These are phyloP conservation scores for Phialocephala subalpina DNA, from an alignment of 2,329 filamentous ascomycete species.

Conservation along the genomic window DNA sequence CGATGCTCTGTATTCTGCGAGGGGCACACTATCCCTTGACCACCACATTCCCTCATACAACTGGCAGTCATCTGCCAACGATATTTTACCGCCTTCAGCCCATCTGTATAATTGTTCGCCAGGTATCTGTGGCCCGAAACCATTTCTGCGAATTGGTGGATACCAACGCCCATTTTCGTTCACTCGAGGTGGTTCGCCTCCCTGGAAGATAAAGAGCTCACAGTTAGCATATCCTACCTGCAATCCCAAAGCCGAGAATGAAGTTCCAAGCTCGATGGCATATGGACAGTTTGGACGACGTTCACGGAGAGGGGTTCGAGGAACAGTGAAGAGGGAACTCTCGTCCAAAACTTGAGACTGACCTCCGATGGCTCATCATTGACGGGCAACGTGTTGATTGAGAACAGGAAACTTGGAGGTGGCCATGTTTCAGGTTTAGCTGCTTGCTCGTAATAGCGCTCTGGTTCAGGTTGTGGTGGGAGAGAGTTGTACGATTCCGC, in stretches of 20 bases:
- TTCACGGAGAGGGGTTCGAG: no score
- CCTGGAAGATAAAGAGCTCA: conserved; percentile 6
- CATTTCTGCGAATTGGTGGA: conserved; percentile 31
- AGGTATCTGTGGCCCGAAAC: conserved; percentile 29
- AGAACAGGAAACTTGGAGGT: conserved; percentile 46
- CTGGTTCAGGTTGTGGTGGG: conserved; percentile 16
- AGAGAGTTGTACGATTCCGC: conserved; percentile 8
- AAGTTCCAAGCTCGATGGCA: no score
- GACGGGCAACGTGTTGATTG: conserved; percentile 51
- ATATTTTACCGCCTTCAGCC: conserved; percentile 17
- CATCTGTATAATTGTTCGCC: conserved; percentile 39
- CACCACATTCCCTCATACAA: conserved; percentile 10
- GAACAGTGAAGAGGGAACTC: background rate
- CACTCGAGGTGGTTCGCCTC: conserved; percentile 22
- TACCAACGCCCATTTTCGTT: conserved; percentile 33
- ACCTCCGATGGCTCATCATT: conserved; percentile 37
- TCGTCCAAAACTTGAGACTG: background rate
- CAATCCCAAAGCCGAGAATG: no score
- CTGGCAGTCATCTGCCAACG: background rate
- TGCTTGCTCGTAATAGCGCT: conserved; percentile 1
- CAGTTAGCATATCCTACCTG: background rate
- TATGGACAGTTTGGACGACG: no score
- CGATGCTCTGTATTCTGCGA: conserved; percentile 20
- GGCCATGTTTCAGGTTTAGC: conserved; percentile 7
- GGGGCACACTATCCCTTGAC: background rate